Evolutionary conservation across 2,329 filamentous ascomycete genomes (phyloP).

Genomic region (Stachybotrys chartarum): DNA sequence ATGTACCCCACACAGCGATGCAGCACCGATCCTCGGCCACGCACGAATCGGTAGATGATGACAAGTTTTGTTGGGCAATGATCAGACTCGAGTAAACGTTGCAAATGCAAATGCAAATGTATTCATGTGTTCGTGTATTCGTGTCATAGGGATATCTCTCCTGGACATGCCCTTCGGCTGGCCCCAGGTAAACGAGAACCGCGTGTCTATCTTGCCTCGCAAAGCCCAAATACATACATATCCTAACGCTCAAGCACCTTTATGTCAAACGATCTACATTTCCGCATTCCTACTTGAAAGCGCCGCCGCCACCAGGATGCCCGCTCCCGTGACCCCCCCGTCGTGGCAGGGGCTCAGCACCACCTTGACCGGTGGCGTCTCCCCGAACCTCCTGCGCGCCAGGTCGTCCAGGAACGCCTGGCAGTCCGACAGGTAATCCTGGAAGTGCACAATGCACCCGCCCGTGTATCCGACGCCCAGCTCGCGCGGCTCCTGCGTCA

Average conservation of each 20-base stretch:
- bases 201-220: too few species aligned
- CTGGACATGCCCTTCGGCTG: too few species aligned
- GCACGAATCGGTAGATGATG: background rate
- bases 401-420: slow-evolving; percentile 59
- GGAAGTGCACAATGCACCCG: slow-evolving; percentile 73
- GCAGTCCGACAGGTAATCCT: slow-evolving; percentile 63
- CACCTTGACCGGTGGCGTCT: slow-evolving; percentile 31
- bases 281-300: slow-evolving; percentile 28
- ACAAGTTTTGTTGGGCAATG: too few species aligned
- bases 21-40: background rate
- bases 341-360: slow-evolving; percentile 51
- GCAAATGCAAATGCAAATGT: too few species aligned
- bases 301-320: slow-evolving; percentile 48
- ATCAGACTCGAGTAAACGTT: too few species aligned
- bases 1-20: background rate
- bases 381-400: slow-evolving; percentile 23
- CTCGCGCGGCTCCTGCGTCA: slow-evolving; percentile 32
- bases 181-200: too few species aligned
- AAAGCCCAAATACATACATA: background rate
- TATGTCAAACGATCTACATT: slow-evolving; percentile 7
- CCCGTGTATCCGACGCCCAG: slow-evolving; percentile 74
- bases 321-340: slow-evolving; percentile 54
- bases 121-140: too few species aligned
- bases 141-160: too few species aligned
- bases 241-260: background rate